Base-by-base conservation (phyloP, 257 asterid species). In the Ligustrum vulgare region DNA sequence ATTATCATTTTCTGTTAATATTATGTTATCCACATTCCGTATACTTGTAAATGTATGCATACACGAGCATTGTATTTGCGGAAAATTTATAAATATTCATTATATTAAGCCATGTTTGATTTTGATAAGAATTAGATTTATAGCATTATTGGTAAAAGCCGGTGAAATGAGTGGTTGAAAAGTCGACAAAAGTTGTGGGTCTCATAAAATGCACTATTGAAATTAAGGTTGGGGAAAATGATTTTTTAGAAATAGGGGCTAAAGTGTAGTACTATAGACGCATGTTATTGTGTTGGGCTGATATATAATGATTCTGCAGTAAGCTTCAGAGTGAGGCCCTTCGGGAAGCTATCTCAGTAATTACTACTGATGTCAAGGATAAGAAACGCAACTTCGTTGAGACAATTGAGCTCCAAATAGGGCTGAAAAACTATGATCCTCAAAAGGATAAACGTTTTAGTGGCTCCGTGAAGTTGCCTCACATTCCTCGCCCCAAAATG, bases 371-470 rank as follows among this genome's bases (percentile, higher is more conserved):
- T 45, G 49, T 72, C 18, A 84, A 80, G 67, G 90, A 86, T 80
- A 86, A 86, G 60, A 81, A 81, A 39, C 82, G 89, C 20, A 83
- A 83, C 70, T 86, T 86, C 80, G 84, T 87, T 0, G 87, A 86
- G 81, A 85, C 89, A 25, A 47, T 85, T 67, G 89, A 85, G 77
- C 86, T 85, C 1, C 89, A 86, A 76, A 86, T 86, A 72, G 90
- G 90, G 22, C 74, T 86, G 77, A 86, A 86, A 67, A 86, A 86
- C 79, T 86, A 86, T 65, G 90, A 86, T 66, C 90, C 90, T 0
- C 90, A 86, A 74, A 86, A 86, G 74, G 90, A 86, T 63, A 86
- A 86, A 5, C 90, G 90, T 64, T 86, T 86, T 80, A 86, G 90
- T n/a, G 90, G 90, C 10, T 86, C 90, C 31, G 90, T 86, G 25